Evolutionary conservation across 2,329 filamentous ascomycete genomes (phyloP).

Genomic region (Zymoseptoria passerinii): DNA sequence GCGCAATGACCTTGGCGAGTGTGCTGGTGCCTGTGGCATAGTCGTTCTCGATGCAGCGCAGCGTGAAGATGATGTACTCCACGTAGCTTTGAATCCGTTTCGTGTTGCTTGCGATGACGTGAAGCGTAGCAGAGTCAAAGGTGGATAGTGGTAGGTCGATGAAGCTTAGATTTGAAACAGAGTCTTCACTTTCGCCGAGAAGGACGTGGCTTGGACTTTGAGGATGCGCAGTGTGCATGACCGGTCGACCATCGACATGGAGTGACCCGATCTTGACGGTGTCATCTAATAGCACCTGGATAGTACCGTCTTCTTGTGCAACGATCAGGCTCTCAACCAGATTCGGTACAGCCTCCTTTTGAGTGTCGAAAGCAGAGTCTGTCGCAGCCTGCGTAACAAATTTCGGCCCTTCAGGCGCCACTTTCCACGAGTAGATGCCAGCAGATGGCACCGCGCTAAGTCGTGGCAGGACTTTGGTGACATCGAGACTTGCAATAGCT

Average conservation of each 20-base stretch:
- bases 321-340: constrained; percentile 19
- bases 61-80: constrained; percentile 73
- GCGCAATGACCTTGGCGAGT: constrained; percentile 9
- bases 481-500: constrained; percentile 65
- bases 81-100: constrained; percentile 77
- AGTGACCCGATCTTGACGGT: constrained; percentile 23
- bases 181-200: constrained; percentile 32
- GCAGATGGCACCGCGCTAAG: constrained; percentile 42
- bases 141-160: constrained; percentile 21
- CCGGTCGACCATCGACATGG: constrained; percentile 8
- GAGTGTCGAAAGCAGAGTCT: constrained; percentile 20
- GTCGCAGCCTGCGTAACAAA: constrained; percentile 21
- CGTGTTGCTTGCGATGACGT: constrained; percentile 75
- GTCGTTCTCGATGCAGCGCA: constrained; percentile 69
- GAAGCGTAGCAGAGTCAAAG: constrained; percentile 54
- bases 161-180: constrained; percentile 7
- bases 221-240: constrained; percentile 61
- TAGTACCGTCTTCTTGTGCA: constrained; percentile 11
- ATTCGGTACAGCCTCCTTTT: constrained; percentile 5
- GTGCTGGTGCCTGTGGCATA: constrained; percentile 77
- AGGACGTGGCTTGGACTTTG: constrained; percentile 69
- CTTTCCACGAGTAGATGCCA: constrained; percentile 36
- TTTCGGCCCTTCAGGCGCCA: constrained; percentile 20
- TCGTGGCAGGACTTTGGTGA: constrained; percentile 67
- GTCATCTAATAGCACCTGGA: constrained; percentile 25